These are phyloP conservation scores for Penstemon barbatus DNA, from an alignment of 257 asterid genomes.

Conservation along the genomic window DNA sequence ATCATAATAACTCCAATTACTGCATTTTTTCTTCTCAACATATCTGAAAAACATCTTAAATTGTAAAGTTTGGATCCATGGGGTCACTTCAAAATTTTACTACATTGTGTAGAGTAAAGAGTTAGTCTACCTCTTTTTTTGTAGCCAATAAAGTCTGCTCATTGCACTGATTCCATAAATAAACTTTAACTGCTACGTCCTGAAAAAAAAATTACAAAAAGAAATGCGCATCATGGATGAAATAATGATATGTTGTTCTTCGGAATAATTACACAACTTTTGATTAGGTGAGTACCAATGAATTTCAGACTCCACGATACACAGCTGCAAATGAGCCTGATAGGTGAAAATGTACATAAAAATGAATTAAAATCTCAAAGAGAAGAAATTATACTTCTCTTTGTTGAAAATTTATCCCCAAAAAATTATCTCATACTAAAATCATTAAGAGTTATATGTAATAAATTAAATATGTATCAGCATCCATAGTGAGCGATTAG, in stretches of 20 bases:
- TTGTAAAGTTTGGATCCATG: constrained; percentile 11
- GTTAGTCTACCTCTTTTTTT: constrained; percentile 56
- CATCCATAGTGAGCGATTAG: no score
- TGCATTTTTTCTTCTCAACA: constrained; percentile 46
- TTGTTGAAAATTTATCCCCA: no score
- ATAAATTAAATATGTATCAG: no score
- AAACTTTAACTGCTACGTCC: constrained; percentile 86
- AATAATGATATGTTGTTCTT: constrained; percentile 3
- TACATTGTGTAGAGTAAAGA: background rate
- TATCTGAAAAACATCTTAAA: constrained; percentile 35
- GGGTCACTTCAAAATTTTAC: constrained; percentile 10
- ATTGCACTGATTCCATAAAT: constrained; percentile 46
- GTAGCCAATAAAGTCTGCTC: constrained; percentile 50
- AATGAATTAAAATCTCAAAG: constrained; percentile 20
- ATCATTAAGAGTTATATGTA: no score
- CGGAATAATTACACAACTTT: constrained; percentile 15
- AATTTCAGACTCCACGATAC: constrained; percentile 73
- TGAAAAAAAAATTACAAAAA: constrained; percentile 19
- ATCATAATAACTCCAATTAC: no score
- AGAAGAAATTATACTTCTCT: background rate
- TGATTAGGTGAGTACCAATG: constrained; percentile 46
- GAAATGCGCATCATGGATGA: constrained; percentile 16
- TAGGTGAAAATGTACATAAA: constrained; percentile 18
- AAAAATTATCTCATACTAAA: no score
- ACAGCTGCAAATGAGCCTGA: constrained; percentile 69